phyloP scores from a whole-genome alignment of 2,329 filamentous ascomycete species.

The Beauveria asiatica region DNA sequence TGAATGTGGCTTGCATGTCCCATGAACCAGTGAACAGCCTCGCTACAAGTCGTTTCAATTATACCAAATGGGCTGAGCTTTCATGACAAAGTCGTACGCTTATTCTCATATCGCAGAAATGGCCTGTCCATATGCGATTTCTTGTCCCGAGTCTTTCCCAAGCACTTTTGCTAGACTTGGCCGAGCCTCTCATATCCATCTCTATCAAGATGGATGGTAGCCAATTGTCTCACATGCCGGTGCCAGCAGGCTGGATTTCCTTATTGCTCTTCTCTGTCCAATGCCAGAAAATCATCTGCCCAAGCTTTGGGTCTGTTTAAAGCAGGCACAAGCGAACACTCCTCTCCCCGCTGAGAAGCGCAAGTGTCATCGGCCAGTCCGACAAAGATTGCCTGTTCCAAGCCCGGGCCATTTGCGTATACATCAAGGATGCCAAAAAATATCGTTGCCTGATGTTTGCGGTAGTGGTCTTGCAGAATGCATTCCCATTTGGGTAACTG shows the following conservation, averaged over 20 bases:
- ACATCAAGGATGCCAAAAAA: not conserved
- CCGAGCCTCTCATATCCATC: no score
- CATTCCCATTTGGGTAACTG: not conserved
- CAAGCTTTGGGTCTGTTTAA: not conserved
- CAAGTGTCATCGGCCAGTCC: conserved; percentile 3
- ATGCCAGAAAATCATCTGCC: no score
- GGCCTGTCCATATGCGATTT: no score
- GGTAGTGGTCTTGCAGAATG: not conserved
- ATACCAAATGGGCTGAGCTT: no score
- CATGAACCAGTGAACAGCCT: not conserved
- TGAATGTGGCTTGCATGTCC: not conserved
- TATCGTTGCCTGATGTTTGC: not conserved
- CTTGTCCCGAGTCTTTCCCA: no score
- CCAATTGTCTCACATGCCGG: no score
- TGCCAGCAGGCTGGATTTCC: no score
- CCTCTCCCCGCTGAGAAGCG: not conserved
- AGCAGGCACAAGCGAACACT: not conserved
- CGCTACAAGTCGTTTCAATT: not conserved
- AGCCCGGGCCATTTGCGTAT: not conserved
- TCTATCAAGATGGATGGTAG: no score
- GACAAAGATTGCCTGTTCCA: not conserved
- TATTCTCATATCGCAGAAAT: no score
- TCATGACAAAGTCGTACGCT: no score
- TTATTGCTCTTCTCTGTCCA: no score
- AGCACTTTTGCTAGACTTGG: no score